Evolutionary conservation across 2,329 filamentous ascomycete genomes (phyloP).

Genomic region (Hypoxylon sp.): DNA sequence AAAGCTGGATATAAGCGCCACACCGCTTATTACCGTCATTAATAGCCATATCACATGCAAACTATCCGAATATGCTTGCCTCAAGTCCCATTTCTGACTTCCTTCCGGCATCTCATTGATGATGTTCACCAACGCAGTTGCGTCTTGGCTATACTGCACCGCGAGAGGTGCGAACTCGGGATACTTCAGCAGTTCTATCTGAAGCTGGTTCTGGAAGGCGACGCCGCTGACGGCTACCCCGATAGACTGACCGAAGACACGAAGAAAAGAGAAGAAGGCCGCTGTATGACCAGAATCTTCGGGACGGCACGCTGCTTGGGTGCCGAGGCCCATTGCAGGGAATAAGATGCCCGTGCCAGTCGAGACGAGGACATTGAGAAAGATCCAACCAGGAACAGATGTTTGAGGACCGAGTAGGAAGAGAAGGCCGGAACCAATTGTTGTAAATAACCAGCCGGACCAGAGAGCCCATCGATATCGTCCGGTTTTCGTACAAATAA

Average conservation of each 20-base stretch:
- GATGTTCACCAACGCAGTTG: slow-evolving; percentile 18
- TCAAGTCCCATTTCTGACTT: slow-evolving; percentile 16
- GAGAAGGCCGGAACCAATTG: slow-evolving; percentile 20
- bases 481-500: slow-evolving; percentile 14
- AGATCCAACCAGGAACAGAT: slow-evolving; percentile 20
- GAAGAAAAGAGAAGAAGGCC: slow-evolving; percentile 24
- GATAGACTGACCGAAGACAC: slow-evolving; percentile 24
- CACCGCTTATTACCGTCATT: slow-evolving; percentile 21
- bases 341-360: slow-evolving; percentile 22
- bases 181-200: slow-evolving; percentile 14
- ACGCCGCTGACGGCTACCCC: slow-evolving; percentile 26
- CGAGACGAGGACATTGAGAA: slow-evolving; percentile 24
- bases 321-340: slow-evolving; percentile 18
- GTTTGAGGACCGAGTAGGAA: slow-evolving; percentile 20
- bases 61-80: slow-evolving; percentile 27
- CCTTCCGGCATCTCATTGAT: slow-evolving; percentile 19
- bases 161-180: slow-evolving; percentile 22
- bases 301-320: slow-evolving; percentile 23
- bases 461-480: slow-evolving; percentile 29
- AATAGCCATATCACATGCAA: slow-evolving; percentile 23
- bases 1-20: slow-evolving; percentile 12
- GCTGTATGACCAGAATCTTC: slow-evolving; percentile 15
- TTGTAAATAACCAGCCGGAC: slow-evolving; percentile 26
- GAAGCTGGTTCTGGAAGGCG: slow-evolving; percentile 24
- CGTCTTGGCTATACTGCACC: slow-evolving; percentile 15